Conservation (phyloP, 441 rosid genomes). For the Euphorbia schlechtendalii region DNA sequence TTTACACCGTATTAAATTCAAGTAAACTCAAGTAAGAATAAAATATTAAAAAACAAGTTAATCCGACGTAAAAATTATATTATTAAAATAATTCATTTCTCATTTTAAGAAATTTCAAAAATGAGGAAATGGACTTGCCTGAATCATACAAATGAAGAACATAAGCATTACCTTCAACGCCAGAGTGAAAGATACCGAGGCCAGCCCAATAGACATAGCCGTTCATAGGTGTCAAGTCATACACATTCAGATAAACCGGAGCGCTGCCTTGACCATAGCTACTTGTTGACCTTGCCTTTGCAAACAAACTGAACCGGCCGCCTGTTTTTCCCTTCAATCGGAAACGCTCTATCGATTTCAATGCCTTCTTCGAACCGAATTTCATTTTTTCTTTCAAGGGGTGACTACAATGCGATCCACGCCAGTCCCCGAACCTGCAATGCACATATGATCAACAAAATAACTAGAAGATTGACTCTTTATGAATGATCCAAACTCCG, state of each 20-base stretch:
- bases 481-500: too few species aligned
- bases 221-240: constrained; percentile 79
- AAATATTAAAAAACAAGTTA: too few species aligned
- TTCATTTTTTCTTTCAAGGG: constrained; percentile 34
- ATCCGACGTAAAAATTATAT: too few species aligned
- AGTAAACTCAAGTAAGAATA: too few species aligned
- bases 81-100: too few species aligned
- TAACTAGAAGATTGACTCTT: too few species aligned
- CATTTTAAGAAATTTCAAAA: too few species aligned
- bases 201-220: constrained; percentile 91
- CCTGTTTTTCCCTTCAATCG: constrained; percentile 40
- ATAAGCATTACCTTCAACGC: constrained; percentile 56
- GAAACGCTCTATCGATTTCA: constrained; percentile 45
- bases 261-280: constrained; percentile 38
- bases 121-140: too few species aligned
- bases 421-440: constrained; percentile 36
- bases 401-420: constrained; percentile 22
- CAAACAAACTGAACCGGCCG: constrained; percentile 47
- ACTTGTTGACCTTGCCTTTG: constrained; percentile 40
- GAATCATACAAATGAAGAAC: not conserved
- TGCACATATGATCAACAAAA: too few species aligned
- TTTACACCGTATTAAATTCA: too few species aligned
- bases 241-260: constrained; percentile 79
- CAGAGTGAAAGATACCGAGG: constrained; percentile 84
- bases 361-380: constrained; percentile 33